Conservation (phyloP, 2,329 filamentous ascomycete species). For the Xylaria sp. region DNA sequence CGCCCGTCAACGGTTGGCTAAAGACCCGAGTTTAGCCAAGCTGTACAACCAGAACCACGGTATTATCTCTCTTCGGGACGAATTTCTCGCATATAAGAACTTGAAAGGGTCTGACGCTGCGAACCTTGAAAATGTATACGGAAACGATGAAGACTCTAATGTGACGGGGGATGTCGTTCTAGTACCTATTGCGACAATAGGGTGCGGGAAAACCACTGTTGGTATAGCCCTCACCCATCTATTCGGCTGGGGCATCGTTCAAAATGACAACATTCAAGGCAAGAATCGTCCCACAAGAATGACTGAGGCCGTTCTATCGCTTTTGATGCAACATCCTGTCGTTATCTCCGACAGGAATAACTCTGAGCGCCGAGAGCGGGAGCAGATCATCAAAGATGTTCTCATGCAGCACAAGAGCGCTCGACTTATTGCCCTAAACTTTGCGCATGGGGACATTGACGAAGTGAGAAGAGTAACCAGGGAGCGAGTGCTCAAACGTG, state of each 20-base stretch:
- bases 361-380: constrained; percentile 83
- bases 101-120: constrained; percentile 90
- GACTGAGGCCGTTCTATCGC: constrained; percentile 69
- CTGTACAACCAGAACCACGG: constrained; percentile 88
- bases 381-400: constrained; percentile 85
- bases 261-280: constrained; percentile 94
- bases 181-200: constrained; percentile 91
- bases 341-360: constrained; percentile 96
- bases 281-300: constrained; percentile 80
- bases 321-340: constrained; percentile 68
- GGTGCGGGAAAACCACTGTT: constrained; percentile 95
- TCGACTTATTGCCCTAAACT: constrained; percentile 84
- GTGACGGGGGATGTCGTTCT: constrained; percentile 75
- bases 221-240: constrained; percentile 80
- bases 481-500: constrained; percentile 79
- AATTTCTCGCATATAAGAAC: constrained; percentile 83
- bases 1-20: constrained; percentile 73
- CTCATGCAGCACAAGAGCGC: constrained; percentile 65
- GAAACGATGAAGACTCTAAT: constrained; percentile 54
- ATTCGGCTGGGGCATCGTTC: constrained; percentile 90
- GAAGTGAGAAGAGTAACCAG: constrained; percentile 77
- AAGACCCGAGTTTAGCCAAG: constrained; percentile 70
- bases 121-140: constrained; percentile 67
- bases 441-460: constrained; percentile 79
- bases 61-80: constrained; percentile 88